phyloP scores from a whole-genome alignment of 2,329 filamentous ascomycete species.

The Cladophialophora psammophila region DNA sequence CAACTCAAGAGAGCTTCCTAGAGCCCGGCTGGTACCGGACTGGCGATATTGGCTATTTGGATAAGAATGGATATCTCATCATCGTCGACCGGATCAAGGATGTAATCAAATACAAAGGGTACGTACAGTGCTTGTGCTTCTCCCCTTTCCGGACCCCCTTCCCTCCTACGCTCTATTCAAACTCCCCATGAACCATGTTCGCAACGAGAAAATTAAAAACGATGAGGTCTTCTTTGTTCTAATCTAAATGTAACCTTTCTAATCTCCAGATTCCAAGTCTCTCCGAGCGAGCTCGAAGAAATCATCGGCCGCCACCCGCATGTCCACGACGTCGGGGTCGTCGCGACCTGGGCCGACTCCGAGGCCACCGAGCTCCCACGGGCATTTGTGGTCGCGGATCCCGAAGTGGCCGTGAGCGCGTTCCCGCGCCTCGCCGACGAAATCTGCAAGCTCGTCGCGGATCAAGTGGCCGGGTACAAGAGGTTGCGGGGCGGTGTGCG shows the following conservation, averaged over 20 bases:
- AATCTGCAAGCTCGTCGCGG: slow-evolving; percentile 53
- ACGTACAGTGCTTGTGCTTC: neutral
- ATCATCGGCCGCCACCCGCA: slow-evolving; percentile 57
- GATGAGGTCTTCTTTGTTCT: no score
- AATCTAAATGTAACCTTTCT: neutral
- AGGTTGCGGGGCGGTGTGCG: slow-evolving; percentile 53
- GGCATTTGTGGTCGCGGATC: slow-evolving; percentile 67
- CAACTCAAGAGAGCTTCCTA: slow-evolving; percentile 18
- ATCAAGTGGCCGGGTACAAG: slow-evolving; percentile 55
- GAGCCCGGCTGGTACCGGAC: slow-evolving; percentile 79
- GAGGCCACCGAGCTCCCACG: slow-evolving; percentile 70
- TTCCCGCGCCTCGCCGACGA: slow-evolving; percentile 56
- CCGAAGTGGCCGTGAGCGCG: slow-evolving; percentile 48
- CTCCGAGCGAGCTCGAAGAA: slow-evolving; percentile 71
- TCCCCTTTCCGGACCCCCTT: no score
- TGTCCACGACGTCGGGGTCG: slow-evolving; percentile 67
- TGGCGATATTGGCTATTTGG: slow-evolving; percentile 81
- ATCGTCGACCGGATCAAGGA: slow-evolving; percentile 84
- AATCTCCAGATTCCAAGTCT: slow-evolving; percentile 64
- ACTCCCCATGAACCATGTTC: no score
- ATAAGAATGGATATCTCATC: slow-evolving; percentile 79
- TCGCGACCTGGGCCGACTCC: slow-evolving; percentile 58
- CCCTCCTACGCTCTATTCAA: no score
- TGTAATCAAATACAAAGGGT: slow-evolving; percentile 69
- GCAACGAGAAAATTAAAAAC: no score